Conservation (phyloP, 108 stramenopile species). For the Conticribra weissflogii region DNA sequence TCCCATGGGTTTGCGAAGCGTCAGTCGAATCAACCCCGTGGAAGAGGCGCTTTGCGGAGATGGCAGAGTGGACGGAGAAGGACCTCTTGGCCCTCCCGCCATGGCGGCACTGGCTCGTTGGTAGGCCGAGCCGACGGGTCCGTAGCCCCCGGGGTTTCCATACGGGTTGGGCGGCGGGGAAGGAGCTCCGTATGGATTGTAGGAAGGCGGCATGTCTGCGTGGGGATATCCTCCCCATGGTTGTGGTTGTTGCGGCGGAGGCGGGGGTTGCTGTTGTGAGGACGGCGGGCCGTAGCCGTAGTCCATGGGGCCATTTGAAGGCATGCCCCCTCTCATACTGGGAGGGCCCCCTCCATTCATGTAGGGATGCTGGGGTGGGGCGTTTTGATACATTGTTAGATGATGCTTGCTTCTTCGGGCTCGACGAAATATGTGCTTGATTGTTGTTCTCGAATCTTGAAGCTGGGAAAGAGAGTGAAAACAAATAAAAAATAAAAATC, state of each 20-base stretch:
- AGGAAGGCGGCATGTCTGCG: background rate
- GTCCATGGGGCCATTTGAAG: background rate
- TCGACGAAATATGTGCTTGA: no score
- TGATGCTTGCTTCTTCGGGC: no score
- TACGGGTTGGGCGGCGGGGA: background rate
- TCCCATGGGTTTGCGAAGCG: slow-evolving; percentile 88
- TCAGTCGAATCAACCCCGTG: slow-evolving; percentile 68
- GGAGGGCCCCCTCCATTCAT: background rate
- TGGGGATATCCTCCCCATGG: background rate
- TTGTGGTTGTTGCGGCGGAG: background rate
- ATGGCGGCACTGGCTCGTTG: slow-evolving; percentile 5
- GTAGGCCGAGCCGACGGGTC: slow-evolving; percentile 3
- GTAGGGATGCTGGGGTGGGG: background rate
- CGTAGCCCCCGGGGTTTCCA: background rate
- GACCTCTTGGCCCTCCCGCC: slow-evolving; percentile 2
- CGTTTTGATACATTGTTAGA: background rate
- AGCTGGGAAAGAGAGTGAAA: no score
- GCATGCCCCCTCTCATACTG: background rate
- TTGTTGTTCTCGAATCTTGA: no score
- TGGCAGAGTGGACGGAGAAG: background rate
- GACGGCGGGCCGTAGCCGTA: background rate
- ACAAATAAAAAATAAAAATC: no score
- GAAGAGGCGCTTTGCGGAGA: slow-evolving; percentile 1
- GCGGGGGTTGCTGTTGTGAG: background rate
- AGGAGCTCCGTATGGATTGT: background rate